These are phyloP conservation scores for Meredithiella fracta DNA, from an alignment of 2,329 filamentous ascomycete genomes.

Conservation along the genomic window DNA sequence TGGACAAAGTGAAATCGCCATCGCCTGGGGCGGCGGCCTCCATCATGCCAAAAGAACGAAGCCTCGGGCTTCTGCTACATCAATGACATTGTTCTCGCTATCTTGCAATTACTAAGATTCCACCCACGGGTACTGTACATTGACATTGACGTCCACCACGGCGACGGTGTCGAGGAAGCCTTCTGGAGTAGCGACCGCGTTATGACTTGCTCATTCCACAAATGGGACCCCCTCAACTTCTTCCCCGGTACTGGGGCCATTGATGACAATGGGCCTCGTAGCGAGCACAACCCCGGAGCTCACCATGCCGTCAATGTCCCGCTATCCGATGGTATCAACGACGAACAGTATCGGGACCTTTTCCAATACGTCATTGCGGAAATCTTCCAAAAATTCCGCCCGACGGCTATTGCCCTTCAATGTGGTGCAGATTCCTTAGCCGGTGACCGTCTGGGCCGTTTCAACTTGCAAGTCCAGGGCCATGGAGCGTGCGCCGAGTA, in stretches of 20 bases:
- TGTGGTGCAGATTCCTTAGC: conserved; percentile 91
- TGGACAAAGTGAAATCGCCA: conserved; percentile 80
- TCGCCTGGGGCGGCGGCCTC: conserved; percentile 92
- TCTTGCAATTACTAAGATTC: conserved; percentile 69
- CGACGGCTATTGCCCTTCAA: conserved; percentile 80
- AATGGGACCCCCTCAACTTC: conserved; percentile 71
- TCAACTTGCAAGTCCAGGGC: conserved; percentile 91
- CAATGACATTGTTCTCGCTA: conserved; percentile 92
- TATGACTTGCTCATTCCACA: conserved; percentile 90
- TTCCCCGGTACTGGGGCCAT: conserved; percentile 85
- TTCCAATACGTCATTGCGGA: conserved; percentile 68
- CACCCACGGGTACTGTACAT: conserved; percentile 84
- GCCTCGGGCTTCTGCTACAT: conserved; percentile 97
- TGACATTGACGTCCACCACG: conserved; percentile 84
- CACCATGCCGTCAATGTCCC: conserved; percentile 86
- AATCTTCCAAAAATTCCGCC: conserved; percentile 70
- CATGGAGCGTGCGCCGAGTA: conserved; percentile 84
- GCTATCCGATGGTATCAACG: conserved; percentile 77
- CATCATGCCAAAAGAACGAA: conserved; percentile 93
- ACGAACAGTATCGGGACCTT: conserved; percentile 71
- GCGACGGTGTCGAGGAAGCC: conserved; percentile 79
- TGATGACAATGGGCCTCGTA: conserved; percentile 67
- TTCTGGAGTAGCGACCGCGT: conserved; percentile 82
- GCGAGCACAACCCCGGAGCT: conserved; percentile 70
- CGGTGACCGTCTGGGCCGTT: conserved; percentile 81